phyloP scores from a whole-genome alignment of 495 filamentous ascomycete genomes.

The Astrocystis sublimbata region DNA sequence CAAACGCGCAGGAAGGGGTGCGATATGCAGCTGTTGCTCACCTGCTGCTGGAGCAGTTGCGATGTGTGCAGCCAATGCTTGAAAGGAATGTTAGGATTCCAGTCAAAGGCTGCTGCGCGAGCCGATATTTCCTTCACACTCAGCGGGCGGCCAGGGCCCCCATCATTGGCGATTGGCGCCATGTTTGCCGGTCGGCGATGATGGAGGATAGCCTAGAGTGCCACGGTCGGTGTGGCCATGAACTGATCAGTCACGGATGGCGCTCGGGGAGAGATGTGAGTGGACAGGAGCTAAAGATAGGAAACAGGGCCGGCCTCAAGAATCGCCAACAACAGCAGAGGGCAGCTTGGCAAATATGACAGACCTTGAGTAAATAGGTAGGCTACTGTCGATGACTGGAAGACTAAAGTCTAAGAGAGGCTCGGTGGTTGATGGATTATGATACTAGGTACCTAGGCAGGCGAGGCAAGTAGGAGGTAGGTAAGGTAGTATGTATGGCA shows the following conservation, averaged over 20 bases:
- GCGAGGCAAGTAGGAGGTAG: background rate
- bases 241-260: background rate
- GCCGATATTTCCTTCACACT: conserved; percentile 70
- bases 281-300: background rate
- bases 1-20: background rate
- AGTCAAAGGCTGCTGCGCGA: conserved; percentile 74
- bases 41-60: conserved; percentile 76
- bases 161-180: background rate
- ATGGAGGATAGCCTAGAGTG: background rate
- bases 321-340: background rate
- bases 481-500: too few species aligned
- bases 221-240: conserved; percentile 9
- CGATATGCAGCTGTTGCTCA: conserved; percentile 39
- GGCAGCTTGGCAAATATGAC: background rate
- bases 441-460: background rate
- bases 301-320: background rate
- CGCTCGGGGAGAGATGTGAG: background rate
- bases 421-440: conserved; percentile 11
- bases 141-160: conserved; percentile 52
- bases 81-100: conserved; percentile 69
- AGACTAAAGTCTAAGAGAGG: background rate
- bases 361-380: background rate
- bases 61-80: conserved; percentile 83
- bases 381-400: too few species aligned
- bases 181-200: background rate